phyloP scores from a whole-genome alignment of 2,329 filamentous ascomycete genomes.

The Fusarium stilboides region DNA sequence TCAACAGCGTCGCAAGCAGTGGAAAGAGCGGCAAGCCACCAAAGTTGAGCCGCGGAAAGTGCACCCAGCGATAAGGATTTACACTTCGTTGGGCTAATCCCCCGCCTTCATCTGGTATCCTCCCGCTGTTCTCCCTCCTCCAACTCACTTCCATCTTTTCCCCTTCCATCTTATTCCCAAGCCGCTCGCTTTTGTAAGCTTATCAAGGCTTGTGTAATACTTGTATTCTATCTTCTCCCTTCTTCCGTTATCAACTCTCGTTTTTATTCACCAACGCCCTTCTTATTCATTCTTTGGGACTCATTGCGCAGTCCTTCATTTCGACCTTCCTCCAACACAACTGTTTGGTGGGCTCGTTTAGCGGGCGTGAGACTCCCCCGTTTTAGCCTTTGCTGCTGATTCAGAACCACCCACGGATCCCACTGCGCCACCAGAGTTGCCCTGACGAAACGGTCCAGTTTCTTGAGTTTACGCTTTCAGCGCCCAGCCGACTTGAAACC shows the following conservation, averaged over 20 bases:
- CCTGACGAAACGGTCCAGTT: constrained; percentile 20
- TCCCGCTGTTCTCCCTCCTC: constrained; percentile 24
- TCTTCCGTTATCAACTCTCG: constrained; percentile 2
- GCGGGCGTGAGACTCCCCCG: constrained; percentile 25
- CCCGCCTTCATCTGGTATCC: constrained; percentile 34
- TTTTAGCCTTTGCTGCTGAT: constrained; percentile 34
- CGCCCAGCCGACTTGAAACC: constrained; percentile 11
- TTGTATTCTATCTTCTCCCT: constrained; percentile 9
- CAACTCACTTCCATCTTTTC: constrained; percentile 22
- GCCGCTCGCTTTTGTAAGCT: constrained; percentile 20
- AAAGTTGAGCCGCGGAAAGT: constrained; percentile 5
- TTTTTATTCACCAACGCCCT: constrained; percentile 4
- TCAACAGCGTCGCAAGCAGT: constrained; percentile 28
- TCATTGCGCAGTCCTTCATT: constrained; percentile 33
- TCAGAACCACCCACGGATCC: constrained; percentile 37
- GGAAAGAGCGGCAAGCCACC: constrained; percentile 32
- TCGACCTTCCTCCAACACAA: constrained; percentile 11
- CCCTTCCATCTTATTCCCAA: constrained; percentile 11
- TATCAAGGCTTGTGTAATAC: constrained; percentile 29
- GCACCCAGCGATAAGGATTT: constrained; percentile 40
- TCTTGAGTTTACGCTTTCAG: constrained; percentile 33
- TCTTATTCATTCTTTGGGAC: constrained; percentile 16
- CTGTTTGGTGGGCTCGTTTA: constrained; percentile 35
- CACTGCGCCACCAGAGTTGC: constrained; percentile 40
- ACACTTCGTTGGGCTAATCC: constrained; percentile 31